Evolutionary conservation across 176 grass and related monocot genomes (phyloP).

Genomic region (Ananas comosus): DNA sequence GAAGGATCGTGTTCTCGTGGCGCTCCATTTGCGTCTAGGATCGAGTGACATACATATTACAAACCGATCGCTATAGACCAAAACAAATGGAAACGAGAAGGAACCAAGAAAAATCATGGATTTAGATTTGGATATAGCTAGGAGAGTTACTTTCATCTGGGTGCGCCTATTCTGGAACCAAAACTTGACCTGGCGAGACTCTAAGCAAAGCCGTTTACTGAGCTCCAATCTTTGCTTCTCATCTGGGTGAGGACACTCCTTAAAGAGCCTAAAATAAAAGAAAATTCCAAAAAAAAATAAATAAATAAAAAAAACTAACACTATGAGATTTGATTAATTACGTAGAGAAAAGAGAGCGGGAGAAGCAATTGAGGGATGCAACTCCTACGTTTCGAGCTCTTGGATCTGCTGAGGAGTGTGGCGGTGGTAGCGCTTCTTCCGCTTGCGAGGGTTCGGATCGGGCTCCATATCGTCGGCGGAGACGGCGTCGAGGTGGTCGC

Average conservation of each 20-base stretch:
- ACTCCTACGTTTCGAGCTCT: constrained; percentile 63
- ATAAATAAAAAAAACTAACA: neutral
- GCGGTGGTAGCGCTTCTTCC: constrained; percentile 58
- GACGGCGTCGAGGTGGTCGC: constrained; percentile 31
- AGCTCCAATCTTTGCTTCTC: constrained; percentile 55
- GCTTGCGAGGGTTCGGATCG: constrained; percentile 36
- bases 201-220: constrained; percentile 49
- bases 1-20: constrained; percentile 60
- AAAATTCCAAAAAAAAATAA: neutral
- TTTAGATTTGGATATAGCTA: neutral
- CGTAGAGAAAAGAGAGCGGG: neutral
- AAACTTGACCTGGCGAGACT: constrained; percentile 82
- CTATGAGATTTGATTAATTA: neutral
- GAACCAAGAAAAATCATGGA: neutral
- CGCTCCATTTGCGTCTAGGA: constrained; percentile 48
- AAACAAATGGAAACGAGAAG: too few relatives aligned
- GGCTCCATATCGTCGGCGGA: constrained; percentile 39
- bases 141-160: constrained; percentile 54
- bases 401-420: constrained; percentile 87
- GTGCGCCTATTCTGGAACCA: constrained; percentile 95
- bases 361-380: neutral
- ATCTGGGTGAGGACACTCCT: constrained; percentile 66
- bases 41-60: neutral
- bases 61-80: neutral
- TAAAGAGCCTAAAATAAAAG: constrained; percentile 46